Evolutionary conservation across 345 rosid genomes (phyloP), one percentile per base, ranked within the genome.

Genomic region (Arabidopsis arenosa): DNA sequence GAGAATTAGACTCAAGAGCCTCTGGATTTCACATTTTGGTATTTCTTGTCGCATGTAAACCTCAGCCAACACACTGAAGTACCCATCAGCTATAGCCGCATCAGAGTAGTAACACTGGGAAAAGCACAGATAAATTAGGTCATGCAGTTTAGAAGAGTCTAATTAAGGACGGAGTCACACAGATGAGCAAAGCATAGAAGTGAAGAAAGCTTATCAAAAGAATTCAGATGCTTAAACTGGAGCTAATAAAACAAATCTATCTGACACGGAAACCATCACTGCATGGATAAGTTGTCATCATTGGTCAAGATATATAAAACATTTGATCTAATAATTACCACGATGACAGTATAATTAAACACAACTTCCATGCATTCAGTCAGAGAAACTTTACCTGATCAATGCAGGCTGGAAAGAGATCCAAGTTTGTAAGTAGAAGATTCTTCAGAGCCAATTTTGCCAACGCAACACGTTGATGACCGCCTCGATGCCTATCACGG

Each of bases 11-110:
- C 99, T 95, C 82, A 95, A 75, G 49, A 95, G 96, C 79, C 98
- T 86, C 82, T 95, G 99, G 62, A 91, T 88, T 79, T 95, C 97
- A 82, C 99, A 95, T 80, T 87, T 90, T 65, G 98, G 99, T 79
- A 92, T 89, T 77, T 95, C 99, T 83, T 89, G 90, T 75, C 98
- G 93, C 99, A 95, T 95, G 86, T 95, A 92, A 67, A 95, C 99
- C 90, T 94, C 98, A 57, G 97, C 98, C 76, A 94, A 77, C 75
- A 90, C 97, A 77, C 95, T 94, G 85, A 94, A 94, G 90, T 94
- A 94, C 70, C 97, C 98, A 65, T 94, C 98, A 6, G 97, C 97
- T 79, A 94, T 90, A 74, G 92, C 90, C 64, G 96, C 86, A 81
- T 92, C 97, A 63, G 98, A 92, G 84, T 88, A 87, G 79, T 94